These are phyloP conservation scores for Eucalyptus shirleyi DNA, from an alignment of 345 rosid genomes.

Conservation along the genomic window DNA sequence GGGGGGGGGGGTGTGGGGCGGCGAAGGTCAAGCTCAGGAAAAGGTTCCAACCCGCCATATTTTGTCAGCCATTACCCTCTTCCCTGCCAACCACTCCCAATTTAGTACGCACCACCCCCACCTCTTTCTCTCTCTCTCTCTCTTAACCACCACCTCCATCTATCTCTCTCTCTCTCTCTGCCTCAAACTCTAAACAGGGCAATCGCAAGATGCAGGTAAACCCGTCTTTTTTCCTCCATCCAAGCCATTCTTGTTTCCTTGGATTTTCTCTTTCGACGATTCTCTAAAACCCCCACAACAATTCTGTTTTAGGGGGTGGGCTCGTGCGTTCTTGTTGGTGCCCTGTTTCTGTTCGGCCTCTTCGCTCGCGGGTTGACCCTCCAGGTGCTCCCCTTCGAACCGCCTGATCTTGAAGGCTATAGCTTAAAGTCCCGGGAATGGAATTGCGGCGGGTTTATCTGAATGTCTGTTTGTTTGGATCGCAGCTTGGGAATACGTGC, in stretches of 20 bases:
- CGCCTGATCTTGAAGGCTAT: not conserved
- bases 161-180: not conserved
- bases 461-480: not conserved
- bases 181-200: not conserved
- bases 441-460: not conserved
- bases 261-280: not conserved
- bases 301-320: not conserved
- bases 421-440: not conserved
- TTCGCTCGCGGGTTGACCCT: not conserved
- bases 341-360: not conserved
- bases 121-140: not conserved
- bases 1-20: too few species aligned
- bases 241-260: not conserved
- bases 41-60: not conserved
- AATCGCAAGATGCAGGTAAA: not conserved
- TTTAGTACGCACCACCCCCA: not conserved
- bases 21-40: not conserved
- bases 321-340: not conserved
- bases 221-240: not conserved
- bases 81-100: not conserved
- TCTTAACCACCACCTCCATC: not conserved
- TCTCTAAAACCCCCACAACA: not conserved
- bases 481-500: constrained; percentile 84
- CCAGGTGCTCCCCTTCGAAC: not conserved
- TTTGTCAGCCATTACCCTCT: not conserved